Evolutionary conservation across 495 filamentous ascomycete genomes (phyloP), one percentile per base, ranked within the genome.

Genomic region (Podospora bellae-mahoneyi): DNA sequence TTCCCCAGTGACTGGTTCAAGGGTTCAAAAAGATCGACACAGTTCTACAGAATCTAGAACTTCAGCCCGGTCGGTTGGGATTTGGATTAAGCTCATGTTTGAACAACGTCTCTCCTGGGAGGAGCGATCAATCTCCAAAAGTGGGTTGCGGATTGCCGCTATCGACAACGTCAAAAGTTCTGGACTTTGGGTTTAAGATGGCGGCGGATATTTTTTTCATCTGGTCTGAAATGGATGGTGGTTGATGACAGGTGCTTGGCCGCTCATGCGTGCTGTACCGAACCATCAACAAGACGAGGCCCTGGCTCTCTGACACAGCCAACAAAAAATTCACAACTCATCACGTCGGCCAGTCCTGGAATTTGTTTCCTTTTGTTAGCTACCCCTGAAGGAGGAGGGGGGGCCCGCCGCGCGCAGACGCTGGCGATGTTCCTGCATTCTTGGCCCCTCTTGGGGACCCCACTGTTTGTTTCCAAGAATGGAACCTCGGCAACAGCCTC

Each of bases 391-490:
- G 39, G 34, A 10, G 6, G 32, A 4, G 34, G 34, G 10, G 34
- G 34, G 34, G 3, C 34, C 34, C 23, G 23, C 23, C 7, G 4
- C 7, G 39, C 39, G 39, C 39, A 48, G 30, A 32, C 39, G 15
- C 39, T 48, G 9, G 39, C 39, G 13, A 48, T 48, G 39, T 48
- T 48, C 39, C 39, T 48, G 39, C 39, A 48, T 48, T 48, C 39
- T 48, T 48, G 39, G 39, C 39, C 9, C 5, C 39, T 32, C 39
- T 48, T 48, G 39, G 39, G 15, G 9, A 48, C 39, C 39, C 39
- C 55, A 58, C 55, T 15, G n/a, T 58, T 26, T 58, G 55, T 58
- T 58, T 58, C 55, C 55, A 58, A 58, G 55, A 19, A 15, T 58
- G 55, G 55, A 58, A 48, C 39, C 5, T 48, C 39, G 0, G 39